phyloP scores from a whole-genome alignment of 805 yeast genomes.

The Starmerella bombicola region DNA sequence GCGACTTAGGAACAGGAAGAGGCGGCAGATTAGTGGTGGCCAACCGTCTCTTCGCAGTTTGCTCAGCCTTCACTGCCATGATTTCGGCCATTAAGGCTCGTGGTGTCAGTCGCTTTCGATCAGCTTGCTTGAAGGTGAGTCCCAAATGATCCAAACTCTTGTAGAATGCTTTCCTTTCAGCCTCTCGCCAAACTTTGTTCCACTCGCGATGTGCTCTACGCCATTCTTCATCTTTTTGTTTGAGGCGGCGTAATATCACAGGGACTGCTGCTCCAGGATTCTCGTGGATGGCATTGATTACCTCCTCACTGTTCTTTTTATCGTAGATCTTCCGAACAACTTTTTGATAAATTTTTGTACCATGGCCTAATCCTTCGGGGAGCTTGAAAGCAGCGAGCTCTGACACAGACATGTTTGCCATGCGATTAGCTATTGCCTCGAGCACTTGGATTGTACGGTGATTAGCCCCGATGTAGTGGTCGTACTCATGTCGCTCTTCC shows the following conservation, averaged over 20 bases:
- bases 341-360: conserved; percentile 87
- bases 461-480: conserved; percentile 88
- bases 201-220: conserved; percentile 94
- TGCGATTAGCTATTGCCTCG: conserved; percentile 87
- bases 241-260: conserved; percentile 76
- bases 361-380: conserved; percentile 88
- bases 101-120: conserved; percentile 78
- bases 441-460: conserved; percentile 88
- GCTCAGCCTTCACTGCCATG: conserved; percentile 84
- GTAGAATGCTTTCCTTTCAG: conserved; percentile 88
- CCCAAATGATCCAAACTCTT: conserved; percentile 93
- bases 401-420: conserved; percentile 83
- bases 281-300: conserved; percentile 88
- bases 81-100: conserved; percentile 85
- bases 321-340: conserved; percentile 87
- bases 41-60: conserved; percentile 69
- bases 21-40: conserved; percentile 37
- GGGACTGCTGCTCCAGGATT: conserved; percentile 94
- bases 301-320: conserved; percentile 89
- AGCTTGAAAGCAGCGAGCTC: conserved; percentile 76
- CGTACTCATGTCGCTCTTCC: conserved; percentile 96
- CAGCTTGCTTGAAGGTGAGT: conserved; percentile 90
- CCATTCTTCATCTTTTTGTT: conserved; percentile 99
- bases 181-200: conserved; percentile 98
- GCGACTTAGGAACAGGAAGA: conserved; percentile 74